Percentiles rank a stretch among this genome's conserved stretches.
Evolutionary conservation across 352 stramenopile species (phyloP).

Genomic region (Phytophthora capsici): DNA sequence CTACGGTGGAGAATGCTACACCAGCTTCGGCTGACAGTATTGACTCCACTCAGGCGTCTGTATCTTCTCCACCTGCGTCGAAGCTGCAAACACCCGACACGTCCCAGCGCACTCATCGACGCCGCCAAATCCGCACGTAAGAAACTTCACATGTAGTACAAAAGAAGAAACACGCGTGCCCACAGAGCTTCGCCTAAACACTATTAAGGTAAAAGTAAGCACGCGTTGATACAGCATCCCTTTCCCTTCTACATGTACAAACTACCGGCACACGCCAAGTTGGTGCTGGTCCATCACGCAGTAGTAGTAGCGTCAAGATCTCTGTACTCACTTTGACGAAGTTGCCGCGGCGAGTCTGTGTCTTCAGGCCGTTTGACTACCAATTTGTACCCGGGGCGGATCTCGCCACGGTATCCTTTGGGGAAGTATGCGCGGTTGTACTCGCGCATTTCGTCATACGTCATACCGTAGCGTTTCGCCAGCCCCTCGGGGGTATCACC

Average conservation of each 20-base stretch:
- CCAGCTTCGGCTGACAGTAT: constrained; percentile 10
- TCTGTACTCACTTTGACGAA: constrained; percentile 37
- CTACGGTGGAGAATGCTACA: constrained; percentile 7
- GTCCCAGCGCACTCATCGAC: constrained; percentile 21
- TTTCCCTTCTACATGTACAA: constrained; percentile 30
- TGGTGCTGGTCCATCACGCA: constrained; percentile 24
- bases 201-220: constrained; percentile 28
- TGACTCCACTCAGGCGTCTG: not conserved
- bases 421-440: constrained; percentile 89
- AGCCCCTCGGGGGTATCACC: constrained; percentile 79
- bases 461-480: constrained; percentile 74
- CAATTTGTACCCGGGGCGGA: constrained; percentile 78
- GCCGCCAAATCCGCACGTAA: constrained; percentile 21
- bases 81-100: constrained; percentile 24
- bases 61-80: constrained; percentile 3
- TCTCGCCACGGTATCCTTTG: constrained; percentile 85
- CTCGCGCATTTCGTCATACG: constrained; percentile 85
- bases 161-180: constrained; percentile 19
- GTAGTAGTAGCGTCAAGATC: constrained; percentile 33
- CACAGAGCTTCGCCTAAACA: constrained; percentile 1
- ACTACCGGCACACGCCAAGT: constrained; percentile 17
- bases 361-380: constrained; percentile 70
- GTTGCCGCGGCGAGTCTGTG: constrained; percentile 5
- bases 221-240: constrained; percentile 22
- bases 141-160: constrained; percentile 3